Evolutionary conservation across 23 red algal genomes (phyloP).

Genomic region (Gracilaria gracilis): DNA sequence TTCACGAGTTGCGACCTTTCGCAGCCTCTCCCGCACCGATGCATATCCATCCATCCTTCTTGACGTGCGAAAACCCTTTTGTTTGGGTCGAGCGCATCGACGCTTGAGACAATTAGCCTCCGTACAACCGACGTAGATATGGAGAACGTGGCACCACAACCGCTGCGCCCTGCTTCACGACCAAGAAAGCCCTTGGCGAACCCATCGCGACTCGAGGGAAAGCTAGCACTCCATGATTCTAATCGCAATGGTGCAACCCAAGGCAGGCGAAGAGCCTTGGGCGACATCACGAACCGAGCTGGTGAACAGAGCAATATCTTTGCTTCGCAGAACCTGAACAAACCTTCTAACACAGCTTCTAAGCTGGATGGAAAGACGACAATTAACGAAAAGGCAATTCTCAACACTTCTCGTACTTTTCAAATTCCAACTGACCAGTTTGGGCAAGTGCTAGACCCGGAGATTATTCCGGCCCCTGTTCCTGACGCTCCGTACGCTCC

Average conservation of each 20-base stretch:
- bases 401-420: not conserved
- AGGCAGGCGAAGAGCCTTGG: slow-evolving; percentile 40
- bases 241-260: not conserved
- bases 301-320: slow-evolving; percentile 1
- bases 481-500: slow-evolving; percentile 8
- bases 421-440: not conserved
- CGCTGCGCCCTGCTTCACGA: not conserved
- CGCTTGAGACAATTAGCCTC: not conserved
- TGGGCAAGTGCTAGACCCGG: slow-evolving; percentile 20
- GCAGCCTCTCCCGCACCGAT: not conserved
- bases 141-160: slow-evolving; percentile 33
- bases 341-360: not conserved
- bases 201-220: not conserved
- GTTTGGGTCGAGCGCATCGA: not conserved
- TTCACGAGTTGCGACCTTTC: not conserved
- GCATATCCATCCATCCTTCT: not conserved
- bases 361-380: slow-evolving; percentile 1
- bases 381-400: not conserved
- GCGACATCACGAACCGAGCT: slow-evolving; percentile 50
- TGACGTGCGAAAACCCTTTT: not conserved
- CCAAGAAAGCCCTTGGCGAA: slow-evolving; percentile 1
- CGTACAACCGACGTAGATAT: not conserved
- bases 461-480: slow-evolving; percentile 14
- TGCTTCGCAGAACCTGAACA: not conserved
- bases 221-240: not conserved